Percentiles rank a stretch among this genome's conserved stretches.
phyloP scores from a whole-genome alignment of 129 eudicot genomes.

The Deinandra increscens region DNA sequence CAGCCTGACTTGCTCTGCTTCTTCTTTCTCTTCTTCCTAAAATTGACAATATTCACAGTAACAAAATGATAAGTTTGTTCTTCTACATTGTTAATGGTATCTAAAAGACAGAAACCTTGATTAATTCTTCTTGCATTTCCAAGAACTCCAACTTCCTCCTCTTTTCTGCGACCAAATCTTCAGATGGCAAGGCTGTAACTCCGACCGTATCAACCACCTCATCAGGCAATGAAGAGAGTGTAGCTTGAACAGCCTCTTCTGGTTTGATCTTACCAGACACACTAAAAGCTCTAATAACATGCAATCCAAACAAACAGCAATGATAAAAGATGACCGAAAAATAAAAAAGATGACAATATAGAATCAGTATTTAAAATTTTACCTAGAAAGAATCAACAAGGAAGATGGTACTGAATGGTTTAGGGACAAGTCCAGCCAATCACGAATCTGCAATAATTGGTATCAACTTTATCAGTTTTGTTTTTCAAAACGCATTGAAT shows the following conservation, averaged over 20 bases:
- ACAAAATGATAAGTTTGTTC: neutral
- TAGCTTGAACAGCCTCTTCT: slow-evolving; percentile 87
- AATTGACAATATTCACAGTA: neutral
- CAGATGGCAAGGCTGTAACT: slow-evolving; percentile 77
- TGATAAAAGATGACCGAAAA: neutral
- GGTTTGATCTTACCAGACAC: slow-evolving; percentile 87
- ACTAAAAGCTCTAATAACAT: slow-evolving; percentile 63
- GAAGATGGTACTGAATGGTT: slow-evolving; percentile 98
- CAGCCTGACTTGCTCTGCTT: slow-evolving; percentile 68
- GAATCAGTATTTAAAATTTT: slow-evolving; percentile 26
- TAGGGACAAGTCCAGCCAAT: slow-evolving; percentile 95
- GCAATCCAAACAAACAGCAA: slow-evolving; percentile 1
- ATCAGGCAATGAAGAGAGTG: slow-evolving; percentile 94
- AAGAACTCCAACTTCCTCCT: slow-evolving; percentile 90
- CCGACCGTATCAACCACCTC: slow-evolving; percentile 96
- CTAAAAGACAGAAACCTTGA: slow-evolving; percentile 54
- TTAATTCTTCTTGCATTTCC: slow-evolving; percentile 95
- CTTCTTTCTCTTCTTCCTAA: slow-evolving; percentile 79
- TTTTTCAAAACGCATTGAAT: neutral
- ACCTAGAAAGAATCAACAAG: slow-evolving; percentile 92
- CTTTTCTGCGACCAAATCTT: slow-evolving; percentile 89
- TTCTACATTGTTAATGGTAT: neutral
- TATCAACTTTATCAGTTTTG: neutral
- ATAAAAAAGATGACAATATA: neutral
- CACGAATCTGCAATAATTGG: slow-evolving; percentile 61